These are phyloP conservation scores for Russula olivacea DNA, from an alignment of 768 basidiomycete species.

Conservation along the genomic window DNA sequence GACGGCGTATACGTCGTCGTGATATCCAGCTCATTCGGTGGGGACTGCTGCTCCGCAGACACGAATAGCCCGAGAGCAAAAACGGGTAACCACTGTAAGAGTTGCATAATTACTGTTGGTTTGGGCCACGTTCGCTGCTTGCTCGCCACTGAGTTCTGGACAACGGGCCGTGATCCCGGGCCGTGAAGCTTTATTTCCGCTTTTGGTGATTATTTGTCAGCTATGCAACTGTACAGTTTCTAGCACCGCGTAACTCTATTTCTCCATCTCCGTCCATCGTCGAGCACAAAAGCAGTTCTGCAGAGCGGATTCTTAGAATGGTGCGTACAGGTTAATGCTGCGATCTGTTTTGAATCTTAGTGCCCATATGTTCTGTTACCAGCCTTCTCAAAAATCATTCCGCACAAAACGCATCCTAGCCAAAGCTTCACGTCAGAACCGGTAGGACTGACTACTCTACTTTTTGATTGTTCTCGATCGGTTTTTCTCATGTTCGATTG, in stretches of 20 bases:
- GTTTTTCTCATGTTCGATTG: neutral
- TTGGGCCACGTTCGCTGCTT: no score
- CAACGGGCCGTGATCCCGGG: neutral
- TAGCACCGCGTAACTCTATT: slow-evolving; percentile 5
- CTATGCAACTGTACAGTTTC: slow-evolving; percentile 8
- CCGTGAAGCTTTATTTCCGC: neutral
- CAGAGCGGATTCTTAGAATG: neutral
- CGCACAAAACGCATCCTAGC: slow-evolving; percentile 95
- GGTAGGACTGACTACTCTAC: slow-evolving; percentile 41
- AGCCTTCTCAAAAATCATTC: slow-evolving; percentile 99
- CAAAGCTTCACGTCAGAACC: slow-evolving; percentile 93
- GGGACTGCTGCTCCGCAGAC: slow-evolving; percentile 37
- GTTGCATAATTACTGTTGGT: slow-evolving; percentile 40
- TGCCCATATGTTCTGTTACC: no score
- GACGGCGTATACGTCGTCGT: slow-evolving; percentile 57
- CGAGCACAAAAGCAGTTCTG: neutral
- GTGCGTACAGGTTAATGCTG: neutral
- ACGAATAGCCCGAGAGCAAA: slow-evolving; percentile 45
- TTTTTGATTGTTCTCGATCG: neutral
- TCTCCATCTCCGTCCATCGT: neutral
- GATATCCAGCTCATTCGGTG: slow-evolving; percentile 51
- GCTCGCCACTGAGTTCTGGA: no score
- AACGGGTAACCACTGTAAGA: slow-evolving; percentile 44
- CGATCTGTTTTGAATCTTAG: neutral
- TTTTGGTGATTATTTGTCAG: slow-evolving; percentile 1